A percentile compares a stretch with the other conserved stretches of the same genome.
Conservation (phyloP, 305 asterid species). For the Euphrasia arctica region DNA sequence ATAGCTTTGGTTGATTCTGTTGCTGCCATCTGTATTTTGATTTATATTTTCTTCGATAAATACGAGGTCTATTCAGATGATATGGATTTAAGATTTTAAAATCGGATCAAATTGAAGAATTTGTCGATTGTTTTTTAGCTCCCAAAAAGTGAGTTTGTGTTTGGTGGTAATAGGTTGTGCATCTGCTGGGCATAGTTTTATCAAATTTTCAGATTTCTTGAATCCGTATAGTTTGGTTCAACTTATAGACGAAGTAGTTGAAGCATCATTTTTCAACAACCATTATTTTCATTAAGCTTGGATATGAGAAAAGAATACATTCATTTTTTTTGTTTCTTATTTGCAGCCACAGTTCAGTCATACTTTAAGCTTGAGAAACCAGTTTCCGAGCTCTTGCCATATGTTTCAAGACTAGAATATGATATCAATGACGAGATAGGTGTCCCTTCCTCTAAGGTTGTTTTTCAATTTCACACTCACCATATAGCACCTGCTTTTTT, state of each 20-base stretch:
- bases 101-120: constrained; percentile 10
- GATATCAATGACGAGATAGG: constrained; percentile 77
- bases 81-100: neutral
- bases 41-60: constrained; percentile 10
- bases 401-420: constrained; percentile 66
- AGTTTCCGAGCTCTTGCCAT: constrained; percentile 64
- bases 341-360: constrained; percentile 82
- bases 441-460: constrained; percentile 73
- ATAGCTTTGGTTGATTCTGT: neutral
- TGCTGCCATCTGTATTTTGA: neutral
- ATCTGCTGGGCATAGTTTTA: constrained; percentile 5
- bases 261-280: neutral
- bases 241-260: too few species aligned
- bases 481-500: constrained; percentile 16
- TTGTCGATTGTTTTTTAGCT: constrained; percentile 5
- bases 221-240: neutral
- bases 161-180: constrained; percentile 16
- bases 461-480: constrained; percentile 26
- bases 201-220: too few species aligned
- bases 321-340: constrained; percentile 29
- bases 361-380: constrained; percentile 74
- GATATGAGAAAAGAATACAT: neutral
- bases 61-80: neutral
- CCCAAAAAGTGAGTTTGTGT: neutral
- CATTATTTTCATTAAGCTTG: too few species aligned